A percentile compares a stretch with the other conserved stretches of the same genome.
phyloP scores from a whole-genome alignment of 2,329 filamentous ascomycete species.

The Aplosporella prunicola region DNA sequence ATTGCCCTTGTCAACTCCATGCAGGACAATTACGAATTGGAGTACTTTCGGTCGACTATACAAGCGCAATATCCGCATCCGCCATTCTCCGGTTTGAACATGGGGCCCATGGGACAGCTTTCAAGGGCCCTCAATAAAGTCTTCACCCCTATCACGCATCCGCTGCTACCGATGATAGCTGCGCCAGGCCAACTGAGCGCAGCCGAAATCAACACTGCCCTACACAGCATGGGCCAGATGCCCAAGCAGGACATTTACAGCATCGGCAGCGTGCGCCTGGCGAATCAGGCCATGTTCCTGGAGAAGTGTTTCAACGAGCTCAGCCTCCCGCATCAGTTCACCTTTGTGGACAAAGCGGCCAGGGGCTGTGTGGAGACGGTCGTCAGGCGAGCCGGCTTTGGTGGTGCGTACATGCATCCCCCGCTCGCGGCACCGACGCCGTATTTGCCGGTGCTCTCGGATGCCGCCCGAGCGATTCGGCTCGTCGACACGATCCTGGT shows the following conservation, averaged over 20 bases:
- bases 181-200: constrained; percentile 79
- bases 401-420: constrained; percentile 72
- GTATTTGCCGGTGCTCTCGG: constrained; percentile 58
- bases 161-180: constrained; percentile 71
- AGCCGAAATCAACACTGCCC: constrained; percentile 71
- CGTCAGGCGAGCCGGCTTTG: constrained; percentile 65
- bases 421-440: constrained; percentile 50
- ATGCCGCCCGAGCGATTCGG: constrained; percentile 68
- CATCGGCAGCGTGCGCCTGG: constrained; percentile 55
- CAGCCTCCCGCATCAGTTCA: constrained; percentile 75
- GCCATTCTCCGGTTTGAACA: constrained; percentile 74
- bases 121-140: constrained; percentile 76
- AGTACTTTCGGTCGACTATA: constrained; percentile 76
- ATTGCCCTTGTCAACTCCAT: constrained; percentile 72
- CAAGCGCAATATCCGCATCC: constrained; percentile 56
- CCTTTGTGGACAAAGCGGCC: constrained; percentile 60
- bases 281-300: constrained; percentile 70
- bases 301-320: constrained; percentile 56
- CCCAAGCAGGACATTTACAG: constrained; percentile 73
- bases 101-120: constrained; percentile 78
- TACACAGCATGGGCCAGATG: constrained; percentile 70
- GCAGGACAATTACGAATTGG: constrained; percentile 82
- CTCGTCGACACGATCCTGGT: constrained; percentile 75
- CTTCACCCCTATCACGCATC: constrained; percentile 82
- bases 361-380: constrained; percentile 45